Conservation (phyloP, 83 land plant species). For the Larix sibirica region DNA sequence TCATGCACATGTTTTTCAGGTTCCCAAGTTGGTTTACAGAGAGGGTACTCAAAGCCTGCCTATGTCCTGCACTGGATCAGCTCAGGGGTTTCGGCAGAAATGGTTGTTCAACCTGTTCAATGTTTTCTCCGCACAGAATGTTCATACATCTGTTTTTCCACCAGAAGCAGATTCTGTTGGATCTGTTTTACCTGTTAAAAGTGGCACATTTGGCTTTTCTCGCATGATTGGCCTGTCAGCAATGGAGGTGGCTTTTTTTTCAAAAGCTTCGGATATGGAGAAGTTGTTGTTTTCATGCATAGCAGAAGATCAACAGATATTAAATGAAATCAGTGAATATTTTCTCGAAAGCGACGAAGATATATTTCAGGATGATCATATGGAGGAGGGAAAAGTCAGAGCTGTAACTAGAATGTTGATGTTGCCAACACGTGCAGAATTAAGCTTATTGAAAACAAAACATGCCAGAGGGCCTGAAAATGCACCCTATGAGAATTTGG, state of each 20-base stretch:
- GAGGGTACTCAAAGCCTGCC: constrained; percentile 55
- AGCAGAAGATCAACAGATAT: constrained; percentile 37
- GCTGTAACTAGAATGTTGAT: constrained; percentile 80
- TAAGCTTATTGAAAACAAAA: constrained; percentile 38
- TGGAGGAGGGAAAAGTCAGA: constrained; percentile 55
- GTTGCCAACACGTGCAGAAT: constrained; percentile 59
- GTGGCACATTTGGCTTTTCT: constrained; percentile 86
- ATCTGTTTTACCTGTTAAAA: constrained; percentile 17
- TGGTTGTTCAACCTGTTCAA: constrained; percentile 54
- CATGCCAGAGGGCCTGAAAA: constrained; percentile 46
- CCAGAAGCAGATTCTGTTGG: constrained; percentile 16
- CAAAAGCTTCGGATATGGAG: constrained; percentile 62
- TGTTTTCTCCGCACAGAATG: constrained; percentile 67
- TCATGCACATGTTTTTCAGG: constrained; percentile 32
- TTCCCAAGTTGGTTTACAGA: constrained; percentile 81
- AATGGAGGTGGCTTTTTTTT: constrained; percentile 69
- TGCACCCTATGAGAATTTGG: constrained; percentile 76
- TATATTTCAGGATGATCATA: neutral
- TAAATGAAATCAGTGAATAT: constrained; percentile 49
- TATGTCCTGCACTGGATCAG: constrained; percentile 31
- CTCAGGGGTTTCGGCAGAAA: constrained; percentile 47
- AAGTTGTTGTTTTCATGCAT: constrained; percentile 60
- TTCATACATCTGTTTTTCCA: constrained; percentile 52
- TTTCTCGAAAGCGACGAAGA: constrained; percentile 45
- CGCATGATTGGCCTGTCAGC: constrained; percentile 80